These are phyloP conservation scores for Euphorbia schlechtendalii DNA, from an alignment of 441 rosid genomes.

Conservation along the genomic window DNA sequence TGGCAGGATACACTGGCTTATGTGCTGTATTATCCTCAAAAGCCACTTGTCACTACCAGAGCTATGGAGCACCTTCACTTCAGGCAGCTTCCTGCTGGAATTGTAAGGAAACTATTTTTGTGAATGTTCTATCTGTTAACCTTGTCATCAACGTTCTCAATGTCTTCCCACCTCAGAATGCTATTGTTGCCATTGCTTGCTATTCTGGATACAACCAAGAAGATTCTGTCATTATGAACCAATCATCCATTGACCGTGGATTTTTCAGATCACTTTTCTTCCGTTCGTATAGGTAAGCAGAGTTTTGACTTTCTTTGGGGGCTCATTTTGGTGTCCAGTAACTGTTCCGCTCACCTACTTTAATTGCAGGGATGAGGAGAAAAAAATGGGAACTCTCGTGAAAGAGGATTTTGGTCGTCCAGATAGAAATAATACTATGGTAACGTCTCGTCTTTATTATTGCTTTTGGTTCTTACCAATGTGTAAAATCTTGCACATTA, in stretches of 20 bases:
- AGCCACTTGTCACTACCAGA: conserved; percentile 95
- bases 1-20: conserved; percentile 91
- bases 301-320: conserved; percentile 7
- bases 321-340: conserved; percentile 2
- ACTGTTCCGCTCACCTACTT: conserved; percentile 14
- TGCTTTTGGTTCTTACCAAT: no score
- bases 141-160: conserved; percentile 2
- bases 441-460: no score
- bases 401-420: conserved; percentile 99
- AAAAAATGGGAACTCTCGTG: conserved; percentile 98
- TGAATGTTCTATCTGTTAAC: neutral
- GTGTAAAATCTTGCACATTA: conserved; percentile 10
- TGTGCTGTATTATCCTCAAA: conserved; percentile 96
- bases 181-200: conserved; percentile 87
- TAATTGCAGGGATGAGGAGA: conserved; percentile 84
- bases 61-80: conserved; percentile 99
- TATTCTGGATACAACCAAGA: conserved; percentile 99
- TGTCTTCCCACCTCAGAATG: conserved; percentile 51
- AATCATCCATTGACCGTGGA: conserved; percentile 96
- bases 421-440: conserved; percentile 88
- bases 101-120: conserved; percentile 40
- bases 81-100: conserved; percentile 99
- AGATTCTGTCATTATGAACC: conserved; percentile 99
- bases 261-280: conserved; percentile 93
- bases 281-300: conserved; percentile 78